phyloP scores from a whole-genome alignment of 345 rosid genomes.

The Lumnitzera racemosa region DNA sequence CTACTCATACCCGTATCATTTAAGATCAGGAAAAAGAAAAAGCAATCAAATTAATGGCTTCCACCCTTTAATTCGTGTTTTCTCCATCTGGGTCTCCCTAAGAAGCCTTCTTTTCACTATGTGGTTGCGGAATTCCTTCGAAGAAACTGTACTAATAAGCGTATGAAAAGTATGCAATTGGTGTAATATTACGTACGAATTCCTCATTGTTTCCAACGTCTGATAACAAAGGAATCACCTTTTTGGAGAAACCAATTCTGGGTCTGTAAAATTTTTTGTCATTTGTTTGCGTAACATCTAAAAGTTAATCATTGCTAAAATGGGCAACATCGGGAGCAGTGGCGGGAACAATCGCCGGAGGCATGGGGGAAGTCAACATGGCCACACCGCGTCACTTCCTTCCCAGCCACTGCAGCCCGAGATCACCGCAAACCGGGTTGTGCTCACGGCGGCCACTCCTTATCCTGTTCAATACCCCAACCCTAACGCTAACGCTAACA shows the following conservation, averaged over 20 bases:
- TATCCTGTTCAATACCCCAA: constrained; percentile 60
- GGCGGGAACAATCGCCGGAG: constrained; percentile 51
- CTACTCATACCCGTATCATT: no score
- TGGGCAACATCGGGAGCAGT: constrained; percentile 69
- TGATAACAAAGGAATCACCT: no score
- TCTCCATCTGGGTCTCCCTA: no score
- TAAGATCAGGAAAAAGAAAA: no score
- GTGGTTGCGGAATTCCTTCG: no score
- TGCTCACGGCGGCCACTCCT: constrained; percentile 86
- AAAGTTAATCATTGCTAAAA: constrained; percentile 9
- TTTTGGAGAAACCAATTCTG: not conserved
- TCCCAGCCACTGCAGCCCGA: constrained; percentile 62
- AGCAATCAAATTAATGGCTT: no score
- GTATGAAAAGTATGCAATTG: no score
- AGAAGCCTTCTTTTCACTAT: no score
- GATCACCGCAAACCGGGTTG: constrained; percentile 56
- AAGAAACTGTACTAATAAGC: no score
- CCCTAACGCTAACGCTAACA: constrained; percentile 28
- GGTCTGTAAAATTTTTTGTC: not conserved
- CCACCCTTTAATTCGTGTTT: no score
- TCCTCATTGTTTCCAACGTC: no score
- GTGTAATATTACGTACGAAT: no score
- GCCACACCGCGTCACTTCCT: constrained; percentile 39
- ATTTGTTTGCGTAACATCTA: not conserved
- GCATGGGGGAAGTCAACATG: constrained; percentile 30